A percentile compares a stretch with the other conserved stretches of the same genome.
Evolutionary conservation across 2,329 filamentous ascomycete genomes (phyloP).

Genomic region (Phoma sp.): DNA sequence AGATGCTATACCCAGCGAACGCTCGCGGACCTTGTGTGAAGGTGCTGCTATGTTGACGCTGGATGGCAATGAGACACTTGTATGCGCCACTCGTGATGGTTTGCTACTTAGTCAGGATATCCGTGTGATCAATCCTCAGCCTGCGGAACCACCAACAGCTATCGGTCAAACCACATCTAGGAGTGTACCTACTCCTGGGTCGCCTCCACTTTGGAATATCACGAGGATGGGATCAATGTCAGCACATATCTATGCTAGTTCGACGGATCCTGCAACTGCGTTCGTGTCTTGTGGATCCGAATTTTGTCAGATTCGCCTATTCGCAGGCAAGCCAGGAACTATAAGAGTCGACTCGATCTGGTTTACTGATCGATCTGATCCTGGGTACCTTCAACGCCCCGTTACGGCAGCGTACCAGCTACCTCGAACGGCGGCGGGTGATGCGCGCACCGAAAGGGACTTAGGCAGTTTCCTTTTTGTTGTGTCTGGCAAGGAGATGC

Average conservation of each 20-base stretch:
- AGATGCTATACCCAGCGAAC: neutral
- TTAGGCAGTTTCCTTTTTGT: conserved; percentile 55
- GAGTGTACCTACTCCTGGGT: no score
- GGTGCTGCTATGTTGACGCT: conserved; percentile 33
- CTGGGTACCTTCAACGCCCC: conserved; percentile 37
- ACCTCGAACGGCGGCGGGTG: conserved; percentile 27
- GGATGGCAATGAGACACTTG: conserved; percentile 21
- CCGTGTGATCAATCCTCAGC: neutral
- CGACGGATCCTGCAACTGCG: conserved; percentile 32
- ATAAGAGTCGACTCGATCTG: conserved; percentile 46
- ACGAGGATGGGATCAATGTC: conserved; percentile 38
- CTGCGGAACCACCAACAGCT: neutral
- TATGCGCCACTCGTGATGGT: conserved; percentile 48
- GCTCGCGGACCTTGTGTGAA: conserved; percentile 36
- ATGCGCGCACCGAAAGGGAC: conserved; percentile 44
- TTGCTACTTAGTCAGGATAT: conserved; percentile 26
- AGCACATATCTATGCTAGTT: conserved; percentile 30
- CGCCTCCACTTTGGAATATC: conserved; percentile 11
- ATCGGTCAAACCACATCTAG: no score
- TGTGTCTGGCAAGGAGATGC: conserved; percentile 54
- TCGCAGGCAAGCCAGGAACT: conserved; percentile 1
- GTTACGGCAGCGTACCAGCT: conserved; percentile 43
- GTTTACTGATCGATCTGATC: conserved; percentile 41
- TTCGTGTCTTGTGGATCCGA: conserved; percentile 50
- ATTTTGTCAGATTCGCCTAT: conserved; percentile 42